A percentile compares a stretch with the other conserved stretches of the same genome.
Evolutionary conservation across 163 green algal species (phyloP).

Genomic region (Prototheca wickerhamii): DNA sequence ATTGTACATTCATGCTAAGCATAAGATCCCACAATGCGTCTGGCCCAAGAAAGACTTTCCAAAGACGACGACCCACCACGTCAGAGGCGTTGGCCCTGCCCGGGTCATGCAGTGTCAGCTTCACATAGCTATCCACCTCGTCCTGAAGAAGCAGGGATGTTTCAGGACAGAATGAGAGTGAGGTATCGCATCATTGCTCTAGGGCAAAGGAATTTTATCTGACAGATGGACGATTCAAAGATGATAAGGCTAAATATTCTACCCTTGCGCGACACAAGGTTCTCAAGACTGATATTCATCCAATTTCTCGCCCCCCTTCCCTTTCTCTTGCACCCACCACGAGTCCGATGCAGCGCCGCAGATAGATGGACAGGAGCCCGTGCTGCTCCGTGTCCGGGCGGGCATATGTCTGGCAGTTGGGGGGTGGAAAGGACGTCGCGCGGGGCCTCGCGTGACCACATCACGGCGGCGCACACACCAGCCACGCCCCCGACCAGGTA

Average conservation of each 20-base stretch:
- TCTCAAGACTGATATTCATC: no score
- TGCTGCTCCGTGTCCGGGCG: background rate
- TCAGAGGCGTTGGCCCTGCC: background rate
- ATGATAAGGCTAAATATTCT: no score
- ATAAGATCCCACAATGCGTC: no score
- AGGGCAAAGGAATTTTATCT: no score
- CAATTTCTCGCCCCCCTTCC: no score
- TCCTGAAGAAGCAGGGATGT: constrained; percentile 1
- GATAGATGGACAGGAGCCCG: background rate
- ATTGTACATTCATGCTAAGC: no score
- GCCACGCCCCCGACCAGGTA: background rate
- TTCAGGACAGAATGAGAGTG: background rate
- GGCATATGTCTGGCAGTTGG: no score
- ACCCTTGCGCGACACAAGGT: no score
- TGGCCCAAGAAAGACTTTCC: background rate
- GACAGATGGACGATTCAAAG: no score
- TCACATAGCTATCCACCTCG: background rate
- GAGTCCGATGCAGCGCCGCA: constrained; percentile 1
- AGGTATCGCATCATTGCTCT: no score
- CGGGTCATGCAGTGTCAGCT: background rate
- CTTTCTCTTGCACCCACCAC: no score
- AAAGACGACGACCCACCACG: background rate
- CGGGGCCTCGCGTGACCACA: background rate
- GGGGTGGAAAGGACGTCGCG: no score
- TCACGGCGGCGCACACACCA: background rate